Base-by-base conservation (phyloP, 2,329 filamentous ascomycete genomes). In the Hypoxylon sp. region DNA sequence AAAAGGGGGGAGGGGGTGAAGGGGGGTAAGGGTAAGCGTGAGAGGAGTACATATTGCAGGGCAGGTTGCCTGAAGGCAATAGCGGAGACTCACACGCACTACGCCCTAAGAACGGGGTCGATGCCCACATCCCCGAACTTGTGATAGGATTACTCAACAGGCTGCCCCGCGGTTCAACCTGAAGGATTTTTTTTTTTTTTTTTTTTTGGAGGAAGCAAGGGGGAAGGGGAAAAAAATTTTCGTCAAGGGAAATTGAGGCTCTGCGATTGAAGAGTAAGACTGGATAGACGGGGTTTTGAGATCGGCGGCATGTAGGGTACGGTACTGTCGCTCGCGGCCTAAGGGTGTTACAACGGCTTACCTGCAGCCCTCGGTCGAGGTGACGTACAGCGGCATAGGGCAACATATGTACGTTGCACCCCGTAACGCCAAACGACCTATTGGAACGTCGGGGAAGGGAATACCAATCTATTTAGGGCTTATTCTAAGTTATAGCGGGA, bases 351-450 rank as follows among this genome's bases (percentile, higher is more conserved):
- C 64, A 19, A 46, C 60, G 45, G 65, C 64, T 70, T 70, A 65
- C 60, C 50, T 68, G 65, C 68, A 70, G 56, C 36, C 23, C 46
- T 65, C 64, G 68, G 61, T 65, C 65, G 65, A 46, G 53, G 36
- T 62, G 58, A 60, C 59, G 56, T 51, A 57, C 59, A 63, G 65
- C 64, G 49, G 48, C 59, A 48, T 63, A 70, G 45, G 61, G 61
- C 58, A 57, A 58, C 43, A 45, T 60, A 51, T 25, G 32, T 60
- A 57, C 43, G 63, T 46, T 63, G 38, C 55, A 50, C 34, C 10
- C 30, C 21, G 21, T 52, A 36, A 49, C 28, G 32, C 63, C 19
- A 60, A 45, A 36, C 43, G 19, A 52, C 60, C 46, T 50, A 57
- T 48, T 60, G 43, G 51, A 63, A 56, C 52, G 38, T 61, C 53